Conservation (phyloP, 257 asterid species). For the Nyctanthes arbortristis region DNA sequence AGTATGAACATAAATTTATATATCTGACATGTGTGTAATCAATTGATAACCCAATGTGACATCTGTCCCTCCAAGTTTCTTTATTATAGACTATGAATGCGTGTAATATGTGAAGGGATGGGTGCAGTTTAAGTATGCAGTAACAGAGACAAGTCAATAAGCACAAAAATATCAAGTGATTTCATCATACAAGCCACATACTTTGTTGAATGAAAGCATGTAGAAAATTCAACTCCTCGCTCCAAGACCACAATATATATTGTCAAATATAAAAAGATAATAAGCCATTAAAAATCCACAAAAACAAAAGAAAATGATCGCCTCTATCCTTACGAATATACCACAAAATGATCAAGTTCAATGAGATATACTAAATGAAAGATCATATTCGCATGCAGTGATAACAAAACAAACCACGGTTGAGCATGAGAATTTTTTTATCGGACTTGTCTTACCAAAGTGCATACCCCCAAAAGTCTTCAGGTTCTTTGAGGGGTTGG, state of each 20-base stretch:
- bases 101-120: neutral
- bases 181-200: neutral
- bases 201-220: neutral
- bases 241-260: neutral
- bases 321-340: slow-evolving; percentile 6
- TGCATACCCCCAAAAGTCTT: neutral
- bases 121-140: neutral
- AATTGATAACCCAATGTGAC: neutral
- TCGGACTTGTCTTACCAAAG: neutral
- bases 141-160: neutral
- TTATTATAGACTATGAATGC: neutral
- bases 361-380: neutral
- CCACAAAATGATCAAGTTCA: slow-evolving; percentile 5
- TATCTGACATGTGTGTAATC: neutral
- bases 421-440: neutral
- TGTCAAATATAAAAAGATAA: neutral
- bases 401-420: neutral
- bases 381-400: neutral
- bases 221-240: neutral
- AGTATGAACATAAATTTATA: neutral
- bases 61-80: neutral
- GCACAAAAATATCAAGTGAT: neutral
- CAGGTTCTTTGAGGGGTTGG: slow-evolving; percentile 16
- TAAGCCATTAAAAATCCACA: neutral
- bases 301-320: neutral